These are phyloP conservation scores for Prunus mongolica DNA, from an alignment of 306 rosid genomes.

Conservation along the genomic window DNA sequence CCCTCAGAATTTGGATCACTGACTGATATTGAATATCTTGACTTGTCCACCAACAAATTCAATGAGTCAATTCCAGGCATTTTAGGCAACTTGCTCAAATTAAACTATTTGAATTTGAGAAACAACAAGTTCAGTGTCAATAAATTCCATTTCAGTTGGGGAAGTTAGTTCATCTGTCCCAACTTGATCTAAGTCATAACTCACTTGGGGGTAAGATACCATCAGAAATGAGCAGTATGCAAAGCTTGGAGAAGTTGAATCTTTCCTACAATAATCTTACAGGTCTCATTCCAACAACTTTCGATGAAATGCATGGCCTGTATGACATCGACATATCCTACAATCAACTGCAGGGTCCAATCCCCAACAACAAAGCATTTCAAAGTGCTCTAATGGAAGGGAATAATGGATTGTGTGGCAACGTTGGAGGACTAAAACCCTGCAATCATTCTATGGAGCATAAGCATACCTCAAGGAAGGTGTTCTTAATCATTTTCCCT, in stretches of 20 bases:
- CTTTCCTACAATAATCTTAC: constrained; percentile 8
- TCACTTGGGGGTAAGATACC: constrained; percentile 2
- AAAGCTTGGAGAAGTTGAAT: constrained; percentile 12
- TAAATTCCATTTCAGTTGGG: constrained; percentile 14
- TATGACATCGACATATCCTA: not conserved
- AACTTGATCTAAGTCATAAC: constrained; percentile 6
- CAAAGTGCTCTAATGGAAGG: constrained; percentile 1
- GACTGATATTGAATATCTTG: not conserved
- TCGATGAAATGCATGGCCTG: constrained; percentile 4
- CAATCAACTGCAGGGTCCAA: constrained; percentile 16
- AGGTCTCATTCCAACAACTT: constrained; percentile 6
- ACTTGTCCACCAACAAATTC: constrained; percentile 8
- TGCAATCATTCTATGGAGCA: not conserved
- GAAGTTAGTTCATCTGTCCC: not conserved
- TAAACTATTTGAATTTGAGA: constrained; percentile 8
- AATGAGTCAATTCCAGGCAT: not conserved
- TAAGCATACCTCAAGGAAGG: not conserved
- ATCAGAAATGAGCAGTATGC: not conserved
- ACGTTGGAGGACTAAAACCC: constrained; percentile 12
- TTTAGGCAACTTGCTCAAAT: not conserved
- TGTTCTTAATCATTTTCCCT: not conserved
- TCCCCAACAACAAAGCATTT: constrained; percentile 17
- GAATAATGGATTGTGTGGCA: constrained; percentile 15
- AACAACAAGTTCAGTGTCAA: not conserved
- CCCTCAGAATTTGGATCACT: not conserved